Percentiles rank a stretch among this genome's conserved stretches.
Conservation (phyloP, 148 eudicot species). For the Vaccinium corymbosum region DNA sequence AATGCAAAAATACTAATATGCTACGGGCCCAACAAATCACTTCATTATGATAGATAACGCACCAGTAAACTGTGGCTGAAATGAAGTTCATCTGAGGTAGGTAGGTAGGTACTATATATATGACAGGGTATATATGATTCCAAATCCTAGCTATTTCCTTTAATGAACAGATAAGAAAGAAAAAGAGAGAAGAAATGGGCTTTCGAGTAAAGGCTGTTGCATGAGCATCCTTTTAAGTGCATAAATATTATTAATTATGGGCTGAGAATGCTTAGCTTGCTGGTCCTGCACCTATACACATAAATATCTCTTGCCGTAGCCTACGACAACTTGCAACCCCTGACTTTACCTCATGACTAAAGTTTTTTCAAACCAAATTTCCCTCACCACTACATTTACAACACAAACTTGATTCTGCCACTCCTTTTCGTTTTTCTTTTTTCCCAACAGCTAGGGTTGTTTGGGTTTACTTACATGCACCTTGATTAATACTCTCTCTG, state of each 20-base stretch:
- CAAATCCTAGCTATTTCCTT: not conserved
- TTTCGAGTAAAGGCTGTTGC: not conserved
- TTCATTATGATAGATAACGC: too few species aligned
- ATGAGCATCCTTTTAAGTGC: not conserved
- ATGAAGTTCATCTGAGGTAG: too few species aligned
- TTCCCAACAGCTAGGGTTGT: too few species aligned
- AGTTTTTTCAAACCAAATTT: not conserved
- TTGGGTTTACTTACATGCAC: too few species aligned
- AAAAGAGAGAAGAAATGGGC: not conserved
- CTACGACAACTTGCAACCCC: not conserved
- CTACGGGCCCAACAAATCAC: too few species aligned
- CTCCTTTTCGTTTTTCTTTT: too few species aligned
- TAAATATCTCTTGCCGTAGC: not conserved
- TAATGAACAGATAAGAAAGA: conserved; percentile 5
- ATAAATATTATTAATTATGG: not conserved
- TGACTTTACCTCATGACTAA: not conserved
- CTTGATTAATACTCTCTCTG: too few species aligned
- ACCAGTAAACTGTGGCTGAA: too few species aligned
- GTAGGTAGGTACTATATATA: not conserved
- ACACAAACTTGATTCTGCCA: too few species aligned
- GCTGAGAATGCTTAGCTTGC: not conserved
- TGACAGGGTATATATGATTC: not conserved
- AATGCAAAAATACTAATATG: too few species aligned
- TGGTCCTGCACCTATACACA: not conserved
- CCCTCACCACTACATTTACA: not conserved